phyloP scores from a whole-genome alignment of 2,329 filamentous ascomycete genomes.

The Byssochlamys sp. region DNA sequence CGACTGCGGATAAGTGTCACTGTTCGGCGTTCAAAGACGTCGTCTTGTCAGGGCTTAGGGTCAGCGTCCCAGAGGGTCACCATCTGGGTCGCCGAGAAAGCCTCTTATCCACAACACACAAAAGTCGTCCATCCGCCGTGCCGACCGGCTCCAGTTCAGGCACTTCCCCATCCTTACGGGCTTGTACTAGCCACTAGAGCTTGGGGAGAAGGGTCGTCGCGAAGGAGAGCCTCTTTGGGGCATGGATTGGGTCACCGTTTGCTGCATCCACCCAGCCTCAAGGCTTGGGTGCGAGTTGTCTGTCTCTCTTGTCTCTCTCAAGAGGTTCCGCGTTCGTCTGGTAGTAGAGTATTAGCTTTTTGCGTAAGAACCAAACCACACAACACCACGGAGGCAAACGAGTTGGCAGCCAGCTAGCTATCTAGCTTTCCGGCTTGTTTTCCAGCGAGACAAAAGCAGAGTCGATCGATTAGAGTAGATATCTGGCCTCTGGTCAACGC shows the following conservation, averaged over 20 bases:
- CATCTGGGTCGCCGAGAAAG: conserved; percentile 1
- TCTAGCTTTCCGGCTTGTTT: background rate
- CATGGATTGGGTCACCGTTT: background rate
- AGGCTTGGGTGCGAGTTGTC: no score
- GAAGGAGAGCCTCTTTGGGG: background rate
- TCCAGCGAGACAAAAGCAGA: background rate
- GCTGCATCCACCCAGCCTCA: background rate
- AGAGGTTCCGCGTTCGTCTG: no score
- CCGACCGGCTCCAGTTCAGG: background rate
- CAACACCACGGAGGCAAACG: no score
- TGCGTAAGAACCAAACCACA: no score
- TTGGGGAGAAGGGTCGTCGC: background rate
- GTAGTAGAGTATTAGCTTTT: no score
- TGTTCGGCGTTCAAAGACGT: background rate
- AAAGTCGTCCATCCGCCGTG: background rate
- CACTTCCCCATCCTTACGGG: background rate
- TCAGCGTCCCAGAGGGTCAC: background rate
- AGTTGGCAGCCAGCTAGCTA: no score
- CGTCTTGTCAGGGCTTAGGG: background rate
- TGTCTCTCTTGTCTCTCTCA: no score
- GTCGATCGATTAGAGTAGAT: no score
- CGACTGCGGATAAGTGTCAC: background rate
- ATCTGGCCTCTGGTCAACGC: no score
- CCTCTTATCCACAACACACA: background rate
- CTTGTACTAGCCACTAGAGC: background rate